These are phyloP conservation scores for Myxozyma nipponensis DNA, from an alignment of 805 yeast genomes.

Conservation along the genomic window DNA sequence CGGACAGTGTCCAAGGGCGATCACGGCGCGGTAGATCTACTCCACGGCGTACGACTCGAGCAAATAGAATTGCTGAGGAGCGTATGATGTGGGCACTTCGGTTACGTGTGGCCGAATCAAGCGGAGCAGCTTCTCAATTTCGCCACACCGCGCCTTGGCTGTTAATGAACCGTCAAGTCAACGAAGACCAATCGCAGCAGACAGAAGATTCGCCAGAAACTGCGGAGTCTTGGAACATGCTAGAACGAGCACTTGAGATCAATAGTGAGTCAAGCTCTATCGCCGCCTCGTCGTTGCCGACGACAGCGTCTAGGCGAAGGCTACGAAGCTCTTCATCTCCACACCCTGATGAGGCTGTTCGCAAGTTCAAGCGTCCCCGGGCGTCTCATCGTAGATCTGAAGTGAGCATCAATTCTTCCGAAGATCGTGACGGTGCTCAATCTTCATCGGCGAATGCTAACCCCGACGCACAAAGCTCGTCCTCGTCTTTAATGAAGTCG, in stretches of 20 bases:
- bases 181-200: conserved; percentile 1
- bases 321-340: conserved; percentile 12
- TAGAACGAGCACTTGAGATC: conserved; percentile 31
- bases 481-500: conserved; percentile 21
- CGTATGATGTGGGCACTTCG: conserved; percentile 18
- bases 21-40: not conserved
- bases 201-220: conserved; percentile 29
- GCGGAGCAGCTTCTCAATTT: conserved; percentile 15
- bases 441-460: conserved; percentile 2
- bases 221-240: conserved; percentile 34
- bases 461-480: conserved; percentile 1
- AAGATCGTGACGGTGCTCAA: not conserved
- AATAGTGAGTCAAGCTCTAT: conserved; percentile 9
- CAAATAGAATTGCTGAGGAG: conserved; percentile 14
- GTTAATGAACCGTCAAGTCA: not conserved
- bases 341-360: not conserved
- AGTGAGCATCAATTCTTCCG: not conserved
- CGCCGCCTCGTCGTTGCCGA: conserved; percentile 10
- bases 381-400: conserved; percentile 13
- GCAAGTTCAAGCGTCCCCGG: conserved; percentile 24
- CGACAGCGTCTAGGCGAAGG: conserved; percentile 2
- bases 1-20: not conserved
- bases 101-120: conserved; percentile 16
- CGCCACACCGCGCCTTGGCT: conserved; percentile 22
- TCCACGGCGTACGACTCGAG: not conserved